These are phyloP conservation scores for Beta macrorhiza DNA, from an alignment of 179 eudicot genomes.

Conservation along the genomic window DNA sequence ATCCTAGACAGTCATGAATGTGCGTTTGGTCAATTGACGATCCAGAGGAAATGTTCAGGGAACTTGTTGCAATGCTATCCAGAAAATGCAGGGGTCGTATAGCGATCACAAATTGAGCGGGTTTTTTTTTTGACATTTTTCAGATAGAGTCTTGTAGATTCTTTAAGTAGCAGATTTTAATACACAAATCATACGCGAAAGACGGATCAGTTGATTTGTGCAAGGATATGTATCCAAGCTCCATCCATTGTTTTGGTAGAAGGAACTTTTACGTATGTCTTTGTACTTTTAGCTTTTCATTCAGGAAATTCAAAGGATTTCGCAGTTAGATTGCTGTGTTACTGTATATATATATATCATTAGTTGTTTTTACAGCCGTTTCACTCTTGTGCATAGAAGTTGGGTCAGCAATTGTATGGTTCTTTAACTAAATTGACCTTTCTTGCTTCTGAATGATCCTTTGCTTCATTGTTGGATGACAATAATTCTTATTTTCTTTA, in stretches of 20 bases:
- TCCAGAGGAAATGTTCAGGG: not conserved
- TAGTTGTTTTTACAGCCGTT: not conserved
- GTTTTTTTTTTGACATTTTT: not conserved
- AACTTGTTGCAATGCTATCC: not conserved
- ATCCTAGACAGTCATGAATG: not conserved
- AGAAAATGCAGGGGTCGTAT: not conserved
- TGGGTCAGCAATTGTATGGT: too few relatives aligned
- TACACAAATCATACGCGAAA: not conserved
- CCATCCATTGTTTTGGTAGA: not conserved
- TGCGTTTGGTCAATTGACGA: not conserved
- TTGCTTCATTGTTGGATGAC: too few relatives aligned
- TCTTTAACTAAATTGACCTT: too few relatives aligned
- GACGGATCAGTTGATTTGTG: not conserved
- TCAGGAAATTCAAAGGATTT: constrained; percentile 5
- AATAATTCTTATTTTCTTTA: too few relatives aligned
- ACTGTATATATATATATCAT: constrained; percentile 24
- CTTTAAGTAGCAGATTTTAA: not conserved
- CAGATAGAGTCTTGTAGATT: constrained; percentile 16
- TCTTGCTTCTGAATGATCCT: too few relatives aligned
- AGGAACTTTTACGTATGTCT: not conserved
- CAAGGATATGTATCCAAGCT: not conserved
- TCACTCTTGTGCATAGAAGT: too few relatives aligned
- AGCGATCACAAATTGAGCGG: not conserved
- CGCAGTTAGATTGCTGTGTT: constrained; percentile 6
- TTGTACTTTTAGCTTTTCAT: not conserved